Base-by-base conservation (phyloP, 768 basidiomycete species). In the Auriscalpium microsporum region DNA sequence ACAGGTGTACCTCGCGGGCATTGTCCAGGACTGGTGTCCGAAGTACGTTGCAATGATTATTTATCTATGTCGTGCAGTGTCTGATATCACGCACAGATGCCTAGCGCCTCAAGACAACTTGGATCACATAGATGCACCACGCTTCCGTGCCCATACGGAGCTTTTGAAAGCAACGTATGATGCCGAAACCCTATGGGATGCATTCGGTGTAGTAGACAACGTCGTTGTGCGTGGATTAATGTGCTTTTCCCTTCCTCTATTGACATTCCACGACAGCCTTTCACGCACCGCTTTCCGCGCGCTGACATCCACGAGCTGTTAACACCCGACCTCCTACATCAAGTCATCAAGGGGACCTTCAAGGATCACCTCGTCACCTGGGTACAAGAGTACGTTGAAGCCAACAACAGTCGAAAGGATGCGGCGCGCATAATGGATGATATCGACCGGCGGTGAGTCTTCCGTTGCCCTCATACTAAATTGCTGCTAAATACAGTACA, bases 331-430 rank as follows among this genome's bases (percentile, higher is more conserved):
- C 56, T 72, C 0, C 61, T 71, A 9, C 69, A 69, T 56, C 68
- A 70, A 54, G 23, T 68, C 9, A 59, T 69, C 52, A 72, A 70
- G 37, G 69, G 70, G 0, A 59, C 61, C 1, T 72, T 71, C 61
- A 70, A 71, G 19, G 70, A 73, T 37, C 69, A 72, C 42, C 55
- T 72, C 2, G 66, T 73, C 0, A 56, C 59, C 1, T 72, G 71
- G 71, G 60, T 71, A 0, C 55, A 19, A 0, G 57, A 62, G 9
- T 73, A 67, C 36, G 28, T 71, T 0, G 37, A 55, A 1, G 3
- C 10, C 0, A 45, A 3, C 1, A 48, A 68, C 55, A 60, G 62
- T 1, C 56, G 55, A 10, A n/a, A 45, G 1, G 54, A 57, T 7
- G 68, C 66, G 2, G 57, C 62, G 1, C 47, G 45, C 1, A 61